These are phyloP conservation scores for Pelargonium myrrhifolium DNA, from an alignment of 441 rosid genomes.

Conservation along the genomic window DNA sequence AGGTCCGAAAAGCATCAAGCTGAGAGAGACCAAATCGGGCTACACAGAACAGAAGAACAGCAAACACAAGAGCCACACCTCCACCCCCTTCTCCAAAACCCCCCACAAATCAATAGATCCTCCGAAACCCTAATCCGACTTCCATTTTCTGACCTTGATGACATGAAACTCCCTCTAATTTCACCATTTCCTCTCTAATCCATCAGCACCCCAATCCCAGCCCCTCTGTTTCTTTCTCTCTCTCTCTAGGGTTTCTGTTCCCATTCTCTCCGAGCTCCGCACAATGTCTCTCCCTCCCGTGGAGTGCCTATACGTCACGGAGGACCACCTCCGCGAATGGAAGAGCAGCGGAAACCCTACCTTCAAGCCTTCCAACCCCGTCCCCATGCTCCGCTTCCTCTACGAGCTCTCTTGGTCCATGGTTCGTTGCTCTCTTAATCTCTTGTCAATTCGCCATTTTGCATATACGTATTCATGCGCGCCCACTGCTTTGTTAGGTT, in stretches of 20 bases:
- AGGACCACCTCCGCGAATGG: constrained; percentile 71
- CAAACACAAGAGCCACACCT: constrained; percentile 4
- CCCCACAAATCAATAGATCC: constrained; percentile 2
- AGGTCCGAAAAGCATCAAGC: not conserved
- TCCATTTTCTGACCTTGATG: constrained; percentile 4
- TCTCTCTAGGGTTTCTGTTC: constrained; percentile 10
- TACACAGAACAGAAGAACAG: constrained; percentile 2
- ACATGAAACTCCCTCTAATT: constrained; percentile 3
- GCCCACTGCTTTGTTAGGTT: constrained; percentile 40
- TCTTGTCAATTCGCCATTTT: not conserved
- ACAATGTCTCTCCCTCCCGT: constrained; percentile 54
- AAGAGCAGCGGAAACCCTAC: constrained; percentile 50
- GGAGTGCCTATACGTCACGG: constrained; percentile 64
- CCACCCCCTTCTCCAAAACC: constrained; percentile 3
- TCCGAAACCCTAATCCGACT: constrained; percentile 6
- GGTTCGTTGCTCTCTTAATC: constrained; percentile 35
- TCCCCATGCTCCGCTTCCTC: constrained; percentile 79
- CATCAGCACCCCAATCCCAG: not conserved
- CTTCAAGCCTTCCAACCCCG: constrained; percentile 51
- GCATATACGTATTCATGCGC: not conserved
- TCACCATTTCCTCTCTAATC: constrained; percentile 1
- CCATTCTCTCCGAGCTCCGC: not conserved
- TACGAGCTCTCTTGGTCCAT: constrained; percentile 77
- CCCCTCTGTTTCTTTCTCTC: not conserved
- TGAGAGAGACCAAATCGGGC: constrained; percentile 8